Evolutionary conservation across 768 basidiomycete species (phyloP), one percentile per base, ranked within the genome.

Genomic region (Boletellus emodensis): DNA sequence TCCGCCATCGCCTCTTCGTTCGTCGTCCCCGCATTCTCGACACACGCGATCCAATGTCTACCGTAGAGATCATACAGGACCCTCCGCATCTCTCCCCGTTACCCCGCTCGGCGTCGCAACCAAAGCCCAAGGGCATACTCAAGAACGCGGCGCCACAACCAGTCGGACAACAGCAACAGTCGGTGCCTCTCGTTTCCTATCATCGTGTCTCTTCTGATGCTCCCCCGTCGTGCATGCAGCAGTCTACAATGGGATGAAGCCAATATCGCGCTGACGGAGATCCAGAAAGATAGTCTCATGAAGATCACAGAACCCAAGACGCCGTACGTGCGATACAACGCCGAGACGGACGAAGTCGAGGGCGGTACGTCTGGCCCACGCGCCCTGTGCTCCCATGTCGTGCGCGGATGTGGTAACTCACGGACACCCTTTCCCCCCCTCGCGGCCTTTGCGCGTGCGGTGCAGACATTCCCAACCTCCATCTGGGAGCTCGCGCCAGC

Each of bases 261-360:
- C 66, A 97, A 96, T 64, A 77, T 97, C 33, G 90, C 90, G 22
- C 69, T 90, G 61, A 96, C 94, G 1, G 94, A 97, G 70, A 84
- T 92, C 57, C 83, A 88, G 76, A 95, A 95, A 70, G 93, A 95
- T 62, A 94, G 90, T 56, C 74, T 93, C 64, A 97, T 96, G 94
- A 97, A 96, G 81, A 97, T 97, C 63, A 93, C 90, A 3, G 94
- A 97, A 63, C 94, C 94, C 46, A 97, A 97, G 79, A 97, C 94
- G 10, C 94, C 94, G 2, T 97, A 89, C 69, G 94, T 97, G 47
- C 77, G 91, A 58, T 94, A 93, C 69, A 88, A 93, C 61, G 79
- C 90, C 3, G 85, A 87, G 64, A 85, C 85, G n/a, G 90, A 93
- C 66, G 79, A 80, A 47, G 71, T 92, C 38, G 90, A 93, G 68